A percentile compares a stretch with the other conserved stretches of the same genome.
Evolutionary conservation across 129 eudicot species (phyloP).

Genomic region (Helianthus annuus): HanXRQr2.0-SUNRISE NC_035438.2:92844437-92844936

Average conservation of each 20-base stretch:
- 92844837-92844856: constrained; percentile 46
- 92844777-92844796: too few species aligned
- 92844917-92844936: constrained; percentile 24
- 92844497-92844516: constrained; percentile 15
- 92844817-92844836: constrained; percentile 11
- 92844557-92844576: constrained; percentile 67
- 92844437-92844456: constrained; percentile 2
- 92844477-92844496: not conserved
- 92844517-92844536: constrained; percentile 58
- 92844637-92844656: not conserved
- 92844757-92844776: too few species aligned
- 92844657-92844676: not conserved
- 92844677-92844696: too few species aligned
- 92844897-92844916: constrained; percentile 68
- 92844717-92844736: too few species aligned
- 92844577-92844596: constrained; percentile 64
- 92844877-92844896: constrained; percentile 71
- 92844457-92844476: constrained; percentile 6
- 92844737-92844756: too few species aligned
- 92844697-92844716: too few species aligned
- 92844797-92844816: constrained; percentile 12
- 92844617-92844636: constrained; percentile 61
- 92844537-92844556: constrained; percentile 61
- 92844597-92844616: constrained; percentile 64
- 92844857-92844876: constrained; percentile 48